Evolutionary conservation across 2,329 filamentous ascomycete genomes (phyloP).

Genomic region (Raffaelea ambrosiae): DNA sequence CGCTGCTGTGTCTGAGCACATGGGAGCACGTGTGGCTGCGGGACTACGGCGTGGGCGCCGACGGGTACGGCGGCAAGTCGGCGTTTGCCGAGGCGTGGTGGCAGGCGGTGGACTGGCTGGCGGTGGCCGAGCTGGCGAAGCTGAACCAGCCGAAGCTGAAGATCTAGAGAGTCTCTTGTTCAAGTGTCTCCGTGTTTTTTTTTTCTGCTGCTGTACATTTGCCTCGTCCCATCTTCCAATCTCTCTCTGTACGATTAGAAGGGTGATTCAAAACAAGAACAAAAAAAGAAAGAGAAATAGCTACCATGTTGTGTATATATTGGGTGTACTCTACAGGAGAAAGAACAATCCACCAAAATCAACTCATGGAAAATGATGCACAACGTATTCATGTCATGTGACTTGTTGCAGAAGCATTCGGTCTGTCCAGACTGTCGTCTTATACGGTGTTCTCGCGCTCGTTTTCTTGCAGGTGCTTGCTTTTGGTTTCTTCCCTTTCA

Average conservation of each 20-base stretch:
- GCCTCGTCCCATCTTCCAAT: no score
- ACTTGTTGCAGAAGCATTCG: not conserved
- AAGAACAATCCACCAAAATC: no score
- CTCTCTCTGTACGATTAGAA: not conserved
- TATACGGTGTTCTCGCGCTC: no score
- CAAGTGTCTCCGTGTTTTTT: no score
- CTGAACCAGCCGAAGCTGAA: conserved; percentile 15
- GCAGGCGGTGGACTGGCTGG: conserved; percentile 76
- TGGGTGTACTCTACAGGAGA: no score
- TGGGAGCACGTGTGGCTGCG: conserved; percentile 92
- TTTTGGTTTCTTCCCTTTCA: no score
- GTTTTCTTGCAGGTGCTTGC: no score
- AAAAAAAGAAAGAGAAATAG: conserved; percentile 2
- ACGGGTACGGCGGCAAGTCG: conserved; percentile 63
- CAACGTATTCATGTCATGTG: not conserved
- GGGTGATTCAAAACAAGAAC: not conserved
- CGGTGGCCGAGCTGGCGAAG: conserved; percentile 45
- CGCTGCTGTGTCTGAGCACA: conserved; percentile 84
- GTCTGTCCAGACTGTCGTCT: no score
- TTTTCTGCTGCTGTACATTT: no score
- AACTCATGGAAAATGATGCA: no score
- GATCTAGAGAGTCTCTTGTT: conserved; percentile 5
- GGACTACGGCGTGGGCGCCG: conserved; percentile 58
- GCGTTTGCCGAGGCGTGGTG: conserved; percentile 77
- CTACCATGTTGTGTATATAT: not conserved